phyloP scores from a whole-genome alignment of 345 rosid species.

The Pistacia atlantica region DNA sequence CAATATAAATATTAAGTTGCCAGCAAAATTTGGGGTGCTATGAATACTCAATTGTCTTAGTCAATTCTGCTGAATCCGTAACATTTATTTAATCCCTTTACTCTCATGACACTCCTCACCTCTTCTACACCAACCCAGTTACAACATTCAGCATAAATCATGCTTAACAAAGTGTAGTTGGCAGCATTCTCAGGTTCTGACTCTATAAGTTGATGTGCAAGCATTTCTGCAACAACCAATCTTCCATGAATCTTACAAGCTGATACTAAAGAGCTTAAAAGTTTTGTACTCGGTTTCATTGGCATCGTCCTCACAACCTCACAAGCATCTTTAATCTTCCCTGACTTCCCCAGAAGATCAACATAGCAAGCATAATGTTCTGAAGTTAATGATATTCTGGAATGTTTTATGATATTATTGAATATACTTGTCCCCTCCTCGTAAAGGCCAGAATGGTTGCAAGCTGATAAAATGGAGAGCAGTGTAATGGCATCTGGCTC shows the following conservation, averaged over 20 bases:
- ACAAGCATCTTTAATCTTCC: conserved; percentile 49
- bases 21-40: background rate
- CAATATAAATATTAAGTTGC: too few relatives aligned
- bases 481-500: conserved; percentile 43
- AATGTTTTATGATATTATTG: conserved; percentile 21
- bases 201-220: conserved; percentile 38
- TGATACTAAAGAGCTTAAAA: conserved; percentile 56
- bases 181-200: conserved; percentile 55
- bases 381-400: conserved; percentile 28
- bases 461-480: conserved; percentile 59
- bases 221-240: conserved; percentile 37
- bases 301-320: conserved; percentile 46
- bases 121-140: conserved; percentile 50
- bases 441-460: conserved; percentile 53
- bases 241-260: conserved; percentile 54
- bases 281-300: conserved; percentile 45
- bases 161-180: conserved; percentile 48
- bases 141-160: conserved; percentile 44
- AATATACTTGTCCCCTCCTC: conserved; percentile 51
- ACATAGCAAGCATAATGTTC: conserved; percentile 61
- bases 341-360: conserved; percentile 62
- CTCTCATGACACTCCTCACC: conserved; percentile 50
- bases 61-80: conserved; percentile 51
- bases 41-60: background rate
- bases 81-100: conserved; percentile 36